A percentile compares a stretch with the other conserved stretches of the same genome.
These are phyloP conservation scores for Lentinula detonsa DNA, from an alignment of 768 basidiomycete genomes.

Conservation along the genomic window DNA sequence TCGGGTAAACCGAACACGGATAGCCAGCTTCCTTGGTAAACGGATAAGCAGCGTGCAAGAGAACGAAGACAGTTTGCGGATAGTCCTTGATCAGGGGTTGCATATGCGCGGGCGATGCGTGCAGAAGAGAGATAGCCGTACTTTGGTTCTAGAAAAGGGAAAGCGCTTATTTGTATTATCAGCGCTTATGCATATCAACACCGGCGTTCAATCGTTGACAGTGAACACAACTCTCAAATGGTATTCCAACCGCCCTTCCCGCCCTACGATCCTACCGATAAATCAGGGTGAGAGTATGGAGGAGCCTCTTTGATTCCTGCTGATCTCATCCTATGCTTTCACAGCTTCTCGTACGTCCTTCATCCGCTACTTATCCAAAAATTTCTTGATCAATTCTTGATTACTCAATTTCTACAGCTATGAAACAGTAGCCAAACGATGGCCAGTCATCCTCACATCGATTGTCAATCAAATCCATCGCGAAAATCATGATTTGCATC, in stretches of 20 bases:
- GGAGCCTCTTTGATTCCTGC: background rate
- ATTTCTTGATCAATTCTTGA: background rate
- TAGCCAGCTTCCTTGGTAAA: slow-evolving; percentile 77
- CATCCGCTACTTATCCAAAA: no score
- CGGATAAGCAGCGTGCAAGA: slow-evolving; percentile 76
- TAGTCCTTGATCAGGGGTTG: slow-evolving; percentile 64
- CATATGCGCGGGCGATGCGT: slow-evolving; percentile 58
- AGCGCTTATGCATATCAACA: no score
- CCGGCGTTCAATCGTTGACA: background rate
- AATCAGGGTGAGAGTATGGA: slow-evolving; percentile 38
- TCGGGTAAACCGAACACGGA: slow-evolving; percentile 61
- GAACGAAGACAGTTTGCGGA: slow-evolving; percentile 54
- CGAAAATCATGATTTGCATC: slow-evolving; percentile 54
- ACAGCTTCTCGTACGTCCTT: slow-evolving; percentile 58
- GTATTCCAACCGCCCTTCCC: slow-evolving; percentile 51
- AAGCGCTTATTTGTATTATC: background rate
- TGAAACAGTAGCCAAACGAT: slow-evolving; percentile 71
- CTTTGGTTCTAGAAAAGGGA: background rate
- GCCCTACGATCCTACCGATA: slow-evolving; percentile 74
- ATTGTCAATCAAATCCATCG: slow-evolving; percentile 75
- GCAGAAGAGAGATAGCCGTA: slow-evolving; percentile 37
- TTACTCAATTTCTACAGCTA: slow-evolving; percentile 37
- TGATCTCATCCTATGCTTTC: background rate
- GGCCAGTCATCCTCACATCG: slow-evolving; percentile 80
- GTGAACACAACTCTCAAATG: slow-evolving; percentile 3